Percentiles rank a stretch among this genome's conserved stretches.
These are phyloP conservation scores for Domatiomyces globalis DNA, from an alignment of 2,329 filamentous ascomycete species.

Conservation along the genomic window DNA sequence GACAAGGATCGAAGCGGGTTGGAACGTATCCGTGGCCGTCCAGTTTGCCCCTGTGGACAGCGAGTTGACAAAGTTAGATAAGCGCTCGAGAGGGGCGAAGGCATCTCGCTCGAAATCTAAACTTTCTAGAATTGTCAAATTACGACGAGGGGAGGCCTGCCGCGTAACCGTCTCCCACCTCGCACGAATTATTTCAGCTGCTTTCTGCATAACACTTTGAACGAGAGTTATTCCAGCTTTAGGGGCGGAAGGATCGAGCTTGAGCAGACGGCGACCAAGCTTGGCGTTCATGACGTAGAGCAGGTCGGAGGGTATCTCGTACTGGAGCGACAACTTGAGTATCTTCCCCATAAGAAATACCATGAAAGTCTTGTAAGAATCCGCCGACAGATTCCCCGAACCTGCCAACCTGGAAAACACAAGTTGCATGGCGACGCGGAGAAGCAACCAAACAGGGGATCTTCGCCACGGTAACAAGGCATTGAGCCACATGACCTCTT, in stretches of 20 bases:
- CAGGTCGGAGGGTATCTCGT: constrained; percentile 17
- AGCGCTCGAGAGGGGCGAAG: background rate
- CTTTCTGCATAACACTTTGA: background rate
- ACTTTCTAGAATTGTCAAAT: constrained; percentile 1
- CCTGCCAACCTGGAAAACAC: constrained; percentile 7
- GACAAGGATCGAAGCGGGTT: background rate
- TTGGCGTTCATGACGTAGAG: constrained; percentile 33
- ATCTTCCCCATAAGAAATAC: constrained; percentile 31
- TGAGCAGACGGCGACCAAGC: constrained; percentile 29
- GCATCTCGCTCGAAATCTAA: constrained; percentile 2
- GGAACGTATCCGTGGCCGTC: background rate
- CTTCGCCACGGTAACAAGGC: constrained; percentile 34
- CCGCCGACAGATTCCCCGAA: background rate
- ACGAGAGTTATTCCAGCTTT: background rate
- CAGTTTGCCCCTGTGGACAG: background rate
- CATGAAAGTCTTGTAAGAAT: constrained; percentile 40
- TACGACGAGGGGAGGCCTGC: background rate
- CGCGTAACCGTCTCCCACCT: background rate
- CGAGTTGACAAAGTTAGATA: background rate
- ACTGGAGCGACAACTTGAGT: constrained; percentile 19
- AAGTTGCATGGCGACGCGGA: constrained; percentile 39
- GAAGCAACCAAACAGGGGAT: constrained; percentile 41
- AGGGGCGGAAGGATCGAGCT: constrained; percentile 21
- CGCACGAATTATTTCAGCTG: background rate
- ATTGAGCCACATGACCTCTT: constrained; percentile 37